These are phyloP conservation scores for Solanum chiquidenum DNA, from an alignment of 257 asterid genomes.

Conservation along the genomic window DNA sequence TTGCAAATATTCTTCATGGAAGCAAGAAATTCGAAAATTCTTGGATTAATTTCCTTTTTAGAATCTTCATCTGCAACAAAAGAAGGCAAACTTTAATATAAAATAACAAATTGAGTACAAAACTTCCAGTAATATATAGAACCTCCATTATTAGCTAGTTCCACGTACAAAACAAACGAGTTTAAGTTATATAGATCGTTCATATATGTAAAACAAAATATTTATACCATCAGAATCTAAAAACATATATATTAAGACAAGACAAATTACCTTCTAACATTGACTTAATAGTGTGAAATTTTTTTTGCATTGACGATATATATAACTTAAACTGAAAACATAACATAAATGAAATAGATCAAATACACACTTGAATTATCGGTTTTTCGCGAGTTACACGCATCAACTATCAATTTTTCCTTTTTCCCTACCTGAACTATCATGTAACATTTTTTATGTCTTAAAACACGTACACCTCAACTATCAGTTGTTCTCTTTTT, in stretches of 20 bases:
- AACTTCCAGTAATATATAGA: background rate
- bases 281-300: background rate
- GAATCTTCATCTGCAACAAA: slow-evolving; percentile 24
- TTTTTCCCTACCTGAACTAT: background rate
- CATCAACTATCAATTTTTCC: background rate
- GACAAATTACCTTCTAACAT: background rate
- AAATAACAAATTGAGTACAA: background rate
- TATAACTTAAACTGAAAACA: slow-evolving; percentile 3
- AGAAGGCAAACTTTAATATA: background rate
- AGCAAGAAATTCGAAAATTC: slow-evolving; percentile 42
- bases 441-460: background rate
- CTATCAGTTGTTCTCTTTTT: background rate
- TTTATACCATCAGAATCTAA: background rate
- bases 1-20: slow-evolving; percentile 49
- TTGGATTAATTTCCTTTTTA: slow-evolving; percentile 19
- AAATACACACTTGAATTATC: background rate
- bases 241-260: no score
- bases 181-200: background rate
- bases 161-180: background rate
- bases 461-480: background rate
- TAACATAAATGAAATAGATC: background rate
- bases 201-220: background rate
- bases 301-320: background rate
- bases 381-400: fast-evolving
- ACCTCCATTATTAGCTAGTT: background rate